Evolutionary conservation across 768 basidiomycete genomes (phyloP).

Genomic region (Kwoniella botswanensis): DNA sequence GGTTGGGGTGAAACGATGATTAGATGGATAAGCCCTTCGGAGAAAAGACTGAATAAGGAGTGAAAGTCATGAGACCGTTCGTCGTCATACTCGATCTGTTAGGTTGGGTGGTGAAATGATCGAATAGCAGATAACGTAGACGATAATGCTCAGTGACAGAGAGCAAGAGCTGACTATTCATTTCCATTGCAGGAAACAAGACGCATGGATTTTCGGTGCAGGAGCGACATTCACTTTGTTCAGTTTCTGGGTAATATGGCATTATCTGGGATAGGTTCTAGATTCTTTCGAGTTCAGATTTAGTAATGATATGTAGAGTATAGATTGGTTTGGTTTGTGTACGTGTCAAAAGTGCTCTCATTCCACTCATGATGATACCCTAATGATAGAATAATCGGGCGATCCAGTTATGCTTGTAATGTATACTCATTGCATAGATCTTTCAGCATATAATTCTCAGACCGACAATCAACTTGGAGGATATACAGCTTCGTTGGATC

Average conservation of each 20-base stretch:
- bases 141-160: not conserved
- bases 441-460: too few species aligned
- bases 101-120: too few species aligned
- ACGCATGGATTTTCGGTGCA: conserved; percentile 88
- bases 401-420: not conserved
- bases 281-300: not conserved
- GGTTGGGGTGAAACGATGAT: not conserved
- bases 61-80: too few species aligned
- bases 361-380: not conserved
- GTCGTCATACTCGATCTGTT: too few species aligned
- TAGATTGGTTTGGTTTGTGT: not conserved
- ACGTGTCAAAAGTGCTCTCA: not conserved
- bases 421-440: not conserved
- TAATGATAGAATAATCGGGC: not conserved
- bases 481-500: too few species aligned
- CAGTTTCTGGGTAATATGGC: conserved; percentile 92
- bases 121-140: too few species aligned
- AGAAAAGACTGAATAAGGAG: too few species aligned
- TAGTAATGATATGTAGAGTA: not conserved
- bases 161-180: not conserved
- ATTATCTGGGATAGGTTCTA: conserved; percentile 69
- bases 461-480: too few species aligned
- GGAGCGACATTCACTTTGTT: conserved; percentile 87
- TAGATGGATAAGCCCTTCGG: not conserved
- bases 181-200: conserved; percentile 72